phyloP scores from a whole-genome alignment of 805 yeast species.

The Wickerhamomyces rabaulensis region DNA sequence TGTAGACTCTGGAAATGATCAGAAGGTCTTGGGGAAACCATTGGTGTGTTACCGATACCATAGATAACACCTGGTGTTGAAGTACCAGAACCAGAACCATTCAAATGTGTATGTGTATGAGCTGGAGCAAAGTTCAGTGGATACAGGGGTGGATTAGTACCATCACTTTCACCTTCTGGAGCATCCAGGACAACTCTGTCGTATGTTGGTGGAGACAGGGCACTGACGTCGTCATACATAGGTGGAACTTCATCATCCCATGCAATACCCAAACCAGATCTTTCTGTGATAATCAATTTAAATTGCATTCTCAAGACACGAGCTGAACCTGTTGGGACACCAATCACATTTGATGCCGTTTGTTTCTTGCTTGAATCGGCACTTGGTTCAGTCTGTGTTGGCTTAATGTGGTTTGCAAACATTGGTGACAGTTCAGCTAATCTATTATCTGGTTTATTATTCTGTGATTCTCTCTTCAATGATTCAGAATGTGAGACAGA shows the following conservation, averaged over 20 bases:
- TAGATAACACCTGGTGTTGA: constrained; percentile 33
- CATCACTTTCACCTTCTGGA: constrained; percentile 9
- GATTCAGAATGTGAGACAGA: constrained; percentile 21
- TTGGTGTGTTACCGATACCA: constrained; percentile 41
- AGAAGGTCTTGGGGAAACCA: constrained; percentile 24
- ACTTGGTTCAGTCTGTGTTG: constrained; percentile 13
- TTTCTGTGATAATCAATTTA: constrained; percentile 72
- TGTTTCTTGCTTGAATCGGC: constrained; percentile 8
- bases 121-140: constrained; percentile 22
- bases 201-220: constrained; percentile 86
- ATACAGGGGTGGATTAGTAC: constrained; percentile 22
- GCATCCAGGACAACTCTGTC: constrained; percentile 13
- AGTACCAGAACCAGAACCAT: constrained; percentile 15
- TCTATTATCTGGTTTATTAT: constrained; percentile 30
- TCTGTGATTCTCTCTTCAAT: constrained; percentile 4
- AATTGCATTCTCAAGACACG: constrained; percentile 94
- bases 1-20: constrained; percentile 18
- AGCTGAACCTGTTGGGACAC: constrained; percentile 92
- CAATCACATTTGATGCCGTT: constrained; percentile 28
- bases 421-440: constrained; percentile 40
- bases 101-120: constrained; percentile 21
- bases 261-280: constrained; percentile 93
- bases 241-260: constrained; percentile 99
- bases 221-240: constrained; percentile 76
- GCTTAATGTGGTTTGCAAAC: constrained; percentile 32